Evolutionary conservation across 1,284 basidiomycete genomes (phyloP), one percentile per base, ranked within the genome.

Genomic region (Irpex sp.): DNA sequence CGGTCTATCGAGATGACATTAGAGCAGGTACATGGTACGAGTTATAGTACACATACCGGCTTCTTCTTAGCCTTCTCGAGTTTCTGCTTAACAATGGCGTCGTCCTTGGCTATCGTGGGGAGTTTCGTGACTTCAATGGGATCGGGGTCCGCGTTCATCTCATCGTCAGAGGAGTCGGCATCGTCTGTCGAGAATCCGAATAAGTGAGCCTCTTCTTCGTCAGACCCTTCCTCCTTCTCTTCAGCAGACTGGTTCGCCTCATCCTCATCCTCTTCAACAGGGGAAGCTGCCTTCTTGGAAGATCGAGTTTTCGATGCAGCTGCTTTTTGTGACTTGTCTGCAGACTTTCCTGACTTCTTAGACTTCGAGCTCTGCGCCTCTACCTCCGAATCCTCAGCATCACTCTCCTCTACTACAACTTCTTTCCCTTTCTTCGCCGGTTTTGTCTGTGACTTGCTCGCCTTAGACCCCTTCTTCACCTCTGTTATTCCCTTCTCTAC

Each of bases 61-160:
- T 90, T 84, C 71, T 85, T 86, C 71, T 92, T 89, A 0, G 94
- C 94, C 70, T 88, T 91, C 70, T 90, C 91, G n/a, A 96, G 80
- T 73, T 87, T 93, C 69, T 85, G 82, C 74, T 91, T 87, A 21
- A 97, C 91, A 0, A 81, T 83, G 55, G 82, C 87, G 72, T 96
- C 93, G 74, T 95, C 93, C 72, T 94, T 95, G 34, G 91, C 89
- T 54, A 95, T 80, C 1, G 90, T 93, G 0, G 94, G 94, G 44
- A 97, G 80, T 68, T 84, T 88, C 15, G 74, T 76, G 21, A 93
- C 77, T 68, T 95, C 89, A 57, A 95, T 72, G 0, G 79, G 84
- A 11, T 79, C 74, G 54, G 76, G 74, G 19, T 82, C 81, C 5
- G 85, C 84, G 58, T 82, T 84, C 65, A 80, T 79, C 52, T 84